A percentile compares a stretch with the other conserved stretches of the same genome.
phyloP scores from a whole-genome alignment of 352 stramenopile genomes.

The Pythium phragmitis region DNA sequence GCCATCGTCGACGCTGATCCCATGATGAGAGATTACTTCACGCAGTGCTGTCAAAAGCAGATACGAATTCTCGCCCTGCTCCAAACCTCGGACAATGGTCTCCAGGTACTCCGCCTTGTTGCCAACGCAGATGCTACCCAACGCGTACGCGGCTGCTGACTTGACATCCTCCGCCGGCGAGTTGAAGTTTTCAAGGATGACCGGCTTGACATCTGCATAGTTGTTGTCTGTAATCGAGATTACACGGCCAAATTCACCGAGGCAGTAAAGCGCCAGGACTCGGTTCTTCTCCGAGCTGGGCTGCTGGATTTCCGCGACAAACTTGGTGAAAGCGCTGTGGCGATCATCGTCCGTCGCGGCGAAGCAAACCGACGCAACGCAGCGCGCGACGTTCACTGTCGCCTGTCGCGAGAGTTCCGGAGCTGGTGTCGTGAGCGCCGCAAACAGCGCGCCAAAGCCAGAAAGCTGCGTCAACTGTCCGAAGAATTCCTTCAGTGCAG shows the following conservation, averaged over 20 bases:
- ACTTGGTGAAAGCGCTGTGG: constrained; percentile 71
- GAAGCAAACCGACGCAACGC: constrained; percentile 87
- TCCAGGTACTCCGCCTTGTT: constrained; percentile 89
- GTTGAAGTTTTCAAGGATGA: constrained; percentile 91
- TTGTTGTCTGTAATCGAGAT: constrained; percentile 74
- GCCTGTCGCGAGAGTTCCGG: constrained; percentile 86
- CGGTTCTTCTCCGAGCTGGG: constrained; percentile 61
- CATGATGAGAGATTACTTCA: constrained; percentile 93
- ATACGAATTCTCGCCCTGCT: constrained; percentile 93
- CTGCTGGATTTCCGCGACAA: constrained; percentile 63
- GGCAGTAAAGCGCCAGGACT: constrained; percentile 92
- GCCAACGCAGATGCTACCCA: constrained; percentile 95
- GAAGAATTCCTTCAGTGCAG: constrained; percentile 71
- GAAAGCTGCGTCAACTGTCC: constrained; percentile 62
- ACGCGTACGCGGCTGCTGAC: constrained; percentile 93
- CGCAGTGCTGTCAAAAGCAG: constrained; percentile 95
- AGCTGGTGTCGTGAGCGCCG: constrained; percentile 64
- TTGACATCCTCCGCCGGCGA: constrained; percentile 93
- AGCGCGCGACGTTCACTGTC: constrained; percentile 93
- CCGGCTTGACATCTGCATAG: constrained; percentile 84
- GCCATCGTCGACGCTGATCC: constrained; percentile 69
- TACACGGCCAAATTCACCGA: constrained; percentile 95
- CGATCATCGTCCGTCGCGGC: constrained; percentile 52
- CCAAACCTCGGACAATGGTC: constrained; percentile 93
- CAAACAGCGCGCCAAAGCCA: constrained; percentile 89